Base-by-base conservation (phyloP, 768 basidiomycete genomes). In the Agrocybe pediades region DNA sequence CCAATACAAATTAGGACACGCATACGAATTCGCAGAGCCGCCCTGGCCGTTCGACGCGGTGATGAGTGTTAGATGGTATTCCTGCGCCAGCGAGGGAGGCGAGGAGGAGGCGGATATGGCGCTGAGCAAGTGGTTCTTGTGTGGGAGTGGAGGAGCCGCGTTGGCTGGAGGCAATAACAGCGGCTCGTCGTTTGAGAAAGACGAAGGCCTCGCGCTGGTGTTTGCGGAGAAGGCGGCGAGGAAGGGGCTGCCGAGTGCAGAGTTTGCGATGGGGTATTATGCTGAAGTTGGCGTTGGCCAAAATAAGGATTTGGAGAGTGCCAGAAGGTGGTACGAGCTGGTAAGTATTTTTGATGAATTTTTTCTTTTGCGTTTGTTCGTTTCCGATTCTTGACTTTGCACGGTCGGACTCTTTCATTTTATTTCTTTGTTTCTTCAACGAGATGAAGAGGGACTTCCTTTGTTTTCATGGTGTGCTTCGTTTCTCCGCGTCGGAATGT, bases 241-340 rank as follows among this genome's bases (percentile, higher is more conserved):
- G 43, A 89, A 86, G 61, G 88, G 86, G 0, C 72, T 96, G 41
- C 78, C 90, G 0, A 86, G 81, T 51, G 96, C 92, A 0, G 90
- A 95, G 67, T 98, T 98, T 67, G 96, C 95, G 0, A 87, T 98
- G 83, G 96, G 95, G 1, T 98, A 98, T 66, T 98, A 96, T 66
- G 80, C 79, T 30, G 95, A 98, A 68, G 90, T 98, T 1, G 96
- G 96, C 1, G 88, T 98, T 6, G 95, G 93, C 0, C 84, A 87
- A 0, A 45, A 65, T 9, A 84, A 81, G 63, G 81, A 89, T 63
- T 49, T 91, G 30, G 79, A 78, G 0, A 74, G 74, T 6, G 91
- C 95, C 1, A 73, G 76, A 53, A 80, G 71, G 64, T 98, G 95
- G 94, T 98, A 98, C 68, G 70, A 73, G 24, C 72, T 77, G 65